These are phyloP conservation scores for Hortiboletus flavorubellus DNA, from an alignment of 768 basidiomycete species.

Conservation along the genomic window DNA sequence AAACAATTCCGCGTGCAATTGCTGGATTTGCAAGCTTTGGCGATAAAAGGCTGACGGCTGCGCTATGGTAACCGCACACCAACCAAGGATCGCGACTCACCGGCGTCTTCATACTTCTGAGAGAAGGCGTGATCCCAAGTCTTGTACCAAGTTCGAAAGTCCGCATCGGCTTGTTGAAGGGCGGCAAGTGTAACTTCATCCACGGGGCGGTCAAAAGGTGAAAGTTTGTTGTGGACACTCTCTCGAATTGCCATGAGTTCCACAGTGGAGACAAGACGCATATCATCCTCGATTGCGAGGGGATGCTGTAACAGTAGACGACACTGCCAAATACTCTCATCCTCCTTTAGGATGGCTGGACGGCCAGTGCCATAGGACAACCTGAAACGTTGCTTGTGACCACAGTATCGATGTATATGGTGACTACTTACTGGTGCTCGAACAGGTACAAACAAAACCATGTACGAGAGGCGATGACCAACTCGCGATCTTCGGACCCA, in stretches of 20 bases:
- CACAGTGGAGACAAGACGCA: constrained; percentile 91
- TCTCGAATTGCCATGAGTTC: constrained; percentile 91
- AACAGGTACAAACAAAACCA: constrained; percentile 95
- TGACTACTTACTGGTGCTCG: constrained; percentile 78
- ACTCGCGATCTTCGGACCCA: constrained; percentile 62
- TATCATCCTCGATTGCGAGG: constrained; percentile 87
- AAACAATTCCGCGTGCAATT: constrained; percentile 80
- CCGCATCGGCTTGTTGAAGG: constrained; percentile 68
- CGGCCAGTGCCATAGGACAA: constrained; percentile 94
- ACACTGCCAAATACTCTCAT: constrained; percentile 85
- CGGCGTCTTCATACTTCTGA: constrained; percentile 78
- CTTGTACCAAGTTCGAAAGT: constrained; percentile 80
- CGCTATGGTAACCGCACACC: constrained; percentile 2
- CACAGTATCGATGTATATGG: neutral
- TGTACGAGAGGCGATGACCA: constrained; percentile 79
- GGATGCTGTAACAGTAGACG: constrained; percentile 82
- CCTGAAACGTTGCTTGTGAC: constrained; percentile 39
- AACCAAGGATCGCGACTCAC: constrained; percentile 36
- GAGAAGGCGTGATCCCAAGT: constrained; percentile 80
- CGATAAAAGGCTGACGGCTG: constrained; percentile 71
- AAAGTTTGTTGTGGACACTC: constrained; percentile 75
- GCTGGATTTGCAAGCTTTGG: constrained; percentile 84
- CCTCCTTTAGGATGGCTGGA: constrained; percentile 88
- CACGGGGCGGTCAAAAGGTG: constrained; percentile 76
- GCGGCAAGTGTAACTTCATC: constrained; percentile 68